These are phyloP conservation scores for Globisporangium polare DNA, from an alignment of 352 stramenopile genomes.

Conservation along the genomic window DNA sequence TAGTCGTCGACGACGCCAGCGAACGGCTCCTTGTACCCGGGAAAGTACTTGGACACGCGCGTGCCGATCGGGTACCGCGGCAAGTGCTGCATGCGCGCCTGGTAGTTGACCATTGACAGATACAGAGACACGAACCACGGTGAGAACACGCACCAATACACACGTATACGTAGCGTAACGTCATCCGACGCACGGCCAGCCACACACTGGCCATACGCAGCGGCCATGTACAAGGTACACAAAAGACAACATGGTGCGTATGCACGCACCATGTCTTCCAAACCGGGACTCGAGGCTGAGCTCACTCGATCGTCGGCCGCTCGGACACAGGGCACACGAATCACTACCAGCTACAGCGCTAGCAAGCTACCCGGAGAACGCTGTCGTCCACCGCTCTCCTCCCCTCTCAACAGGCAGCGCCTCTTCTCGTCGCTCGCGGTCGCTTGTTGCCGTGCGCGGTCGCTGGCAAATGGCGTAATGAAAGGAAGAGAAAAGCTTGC, in stretches of 20 bases:
- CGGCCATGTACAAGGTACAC: neutral
- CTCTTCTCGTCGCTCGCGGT: neutral
- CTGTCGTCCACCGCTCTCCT: neutral
- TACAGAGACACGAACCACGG: neutral
- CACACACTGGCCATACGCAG: neutral
- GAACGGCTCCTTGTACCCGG: constrained; percentile 55
- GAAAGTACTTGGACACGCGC: constrained; percentile 66
- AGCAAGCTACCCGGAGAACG: neutral
- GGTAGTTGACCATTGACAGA: neutral
- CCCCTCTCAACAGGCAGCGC: neutral
- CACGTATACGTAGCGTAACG: neutral
- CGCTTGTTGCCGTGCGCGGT: neutral
- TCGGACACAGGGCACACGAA: too few relatives aligned
- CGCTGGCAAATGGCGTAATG: constrained; percentile 2
- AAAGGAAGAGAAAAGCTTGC: neutral
- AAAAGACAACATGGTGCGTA: neutral
- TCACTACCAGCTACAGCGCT: too few relatives aligned
- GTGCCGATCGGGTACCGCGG: constrained; percentile 60
- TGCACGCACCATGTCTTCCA: neutral
- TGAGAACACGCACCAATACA: neutral
- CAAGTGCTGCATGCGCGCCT: constrained; percentile 47
- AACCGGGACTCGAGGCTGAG: neutral
- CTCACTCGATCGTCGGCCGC: too few relatives aligned
- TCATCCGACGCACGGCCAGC: neutral
- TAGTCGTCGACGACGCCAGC: constrained; percentile 54